Evolutionary conservation across 768 basidiomycete species (phyloP), one percentile per base, ranked within the genome.

Genomic region (Pleurotus platypus): DNA sequence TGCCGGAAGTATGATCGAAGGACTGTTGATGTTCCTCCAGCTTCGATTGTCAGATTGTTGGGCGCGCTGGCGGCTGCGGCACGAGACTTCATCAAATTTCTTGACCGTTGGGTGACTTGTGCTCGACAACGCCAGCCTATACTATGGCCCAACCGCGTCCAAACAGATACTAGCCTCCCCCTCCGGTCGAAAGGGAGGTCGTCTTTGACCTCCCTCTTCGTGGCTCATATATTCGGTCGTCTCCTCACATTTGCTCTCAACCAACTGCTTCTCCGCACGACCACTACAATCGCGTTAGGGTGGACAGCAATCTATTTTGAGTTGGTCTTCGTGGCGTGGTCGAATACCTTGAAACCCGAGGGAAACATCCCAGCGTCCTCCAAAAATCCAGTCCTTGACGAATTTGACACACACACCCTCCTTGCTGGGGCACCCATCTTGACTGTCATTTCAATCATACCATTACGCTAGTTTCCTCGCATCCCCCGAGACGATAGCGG

Each of bases 271-370:
- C 77, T 98, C 40, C 86, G 93, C 0, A 77, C 94, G 24, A 87
- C 89, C 2, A 86, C 92, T 0, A 94, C 95, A 0, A 82, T 83
- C 35, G 89, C 87, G 13, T 95, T 92, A 67, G 18, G 89, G 96
- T 8, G 94, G 0, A 94, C 92, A 13, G 84, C 93, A 0, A 90
- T 99, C 60, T 94, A 97, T 64, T 94, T 98, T 70, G 97, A 98
- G 68, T 82, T 98, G 24, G 67, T 98, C 22, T 80, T 91, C 46
- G 91, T 95, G 64, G 59, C 60, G 70, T 2, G 18, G 35, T 38
- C n/a, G 26, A 13, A 35, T 37, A 45, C 18, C 35, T 38, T 40
- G 12, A 20, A 20, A 20, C 20, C 18, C 20, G 20, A 18, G 49
- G 27, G 13, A n/a, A 54, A 49, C 6, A 22, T 16, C 18, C 11